Conservation (phyloP, 2,329 filamentous ascomycete genomes). For the Zasmidium cellare region DNA sequence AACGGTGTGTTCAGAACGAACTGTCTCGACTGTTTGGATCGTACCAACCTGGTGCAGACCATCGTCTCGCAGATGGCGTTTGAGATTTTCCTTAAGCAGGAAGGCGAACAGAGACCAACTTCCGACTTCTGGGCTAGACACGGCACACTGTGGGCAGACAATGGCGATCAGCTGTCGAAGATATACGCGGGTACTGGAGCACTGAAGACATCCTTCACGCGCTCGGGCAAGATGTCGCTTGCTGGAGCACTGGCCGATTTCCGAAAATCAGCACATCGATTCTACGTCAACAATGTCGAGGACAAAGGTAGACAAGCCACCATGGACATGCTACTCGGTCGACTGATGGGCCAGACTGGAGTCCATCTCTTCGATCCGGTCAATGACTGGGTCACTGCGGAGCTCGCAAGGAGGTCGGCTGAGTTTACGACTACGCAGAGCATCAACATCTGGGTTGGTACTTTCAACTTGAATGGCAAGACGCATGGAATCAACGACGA, state of each 20-base stretch:
- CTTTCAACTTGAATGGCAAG: conserved; percentile 92
- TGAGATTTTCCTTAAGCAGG: conserved; percentile 76
- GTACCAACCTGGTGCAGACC: conserved; percentile 94
- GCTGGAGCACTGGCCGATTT: conserved; percentile 93
- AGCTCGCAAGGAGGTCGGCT: conserved; percentile 64
- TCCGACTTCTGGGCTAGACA: conserved; percentile 91
- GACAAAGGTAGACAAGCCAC: conserved; percentile 92
- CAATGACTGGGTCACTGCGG: conserved; percentile 81
- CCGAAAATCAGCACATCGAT: conserved; percentile 86
- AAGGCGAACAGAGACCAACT: conserved; percentile 62
- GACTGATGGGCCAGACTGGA: conserved; percentile 76
- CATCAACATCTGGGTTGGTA: conserved; percentile 82
- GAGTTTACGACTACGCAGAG: conserved; percentile 75
- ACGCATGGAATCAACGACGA: conserved; percentile 76
- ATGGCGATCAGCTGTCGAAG: conserved; percentile 88
- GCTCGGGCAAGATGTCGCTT: conserved; percentile 92
- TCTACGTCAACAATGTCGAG: conserved; percentile 97
- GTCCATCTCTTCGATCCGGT: conserved; percentile 92
- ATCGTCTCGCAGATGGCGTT: conserved; percentile 93
- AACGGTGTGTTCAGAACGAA: conserved; percentile 96
- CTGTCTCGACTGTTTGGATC: conserved; percentile 91
- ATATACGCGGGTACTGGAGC: conserved; percentile 97
- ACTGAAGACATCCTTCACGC: conserved; percentile 90
- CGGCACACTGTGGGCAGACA: conserved; percentile 94
- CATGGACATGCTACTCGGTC: conserved; percentile 90